These are phyloP conservation scores for Graphilbum ipis-grandicollis DNA, from an alignment of 2,329 filamentous ascomycete species.

Conservation along the genomic window DNA sequence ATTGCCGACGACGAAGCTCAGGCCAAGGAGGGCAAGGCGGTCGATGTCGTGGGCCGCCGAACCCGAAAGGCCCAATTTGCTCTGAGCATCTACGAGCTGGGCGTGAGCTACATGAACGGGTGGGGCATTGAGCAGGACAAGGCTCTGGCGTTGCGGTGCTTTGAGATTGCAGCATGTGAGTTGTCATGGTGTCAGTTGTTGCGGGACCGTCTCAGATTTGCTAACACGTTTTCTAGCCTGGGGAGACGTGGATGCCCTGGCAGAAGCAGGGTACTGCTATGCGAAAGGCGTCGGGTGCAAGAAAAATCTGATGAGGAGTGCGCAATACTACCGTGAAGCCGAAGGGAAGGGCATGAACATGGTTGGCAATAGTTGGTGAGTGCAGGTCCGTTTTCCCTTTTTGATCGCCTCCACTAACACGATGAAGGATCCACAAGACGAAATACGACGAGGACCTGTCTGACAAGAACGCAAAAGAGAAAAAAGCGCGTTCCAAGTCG, in stretches of 20 bases:
- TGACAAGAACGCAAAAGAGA: conserved; percentile 43
- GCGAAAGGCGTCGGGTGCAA: conserved; percentile 85
- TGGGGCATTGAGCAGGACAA: conserved; percentile 96
- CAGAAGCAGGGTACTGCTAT: conserved; percentile 93
- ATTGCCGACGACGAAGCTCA: conserved; percentile 66
- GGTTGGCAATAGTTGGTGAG: conserved; percentile 95
- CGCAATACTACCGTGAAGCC: conserved; percentile 75
- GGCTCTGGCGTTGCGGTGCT: conserved; percentile 70
- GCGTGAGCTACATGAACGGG: conserved; percentile 92
- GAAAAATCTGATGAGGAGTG: conserved; percentile 90
- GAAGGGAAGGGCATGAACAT: conserved; percentile 91
- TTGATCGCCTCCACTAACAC: too few species aligned
- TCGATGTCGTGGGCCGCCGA: conserved; percentile 55
- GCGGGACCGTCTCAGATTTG: background rate
- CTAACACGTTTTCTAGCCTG: conserved; percentile 35
- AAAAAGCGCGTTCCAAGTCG: conserved; percentile 60
- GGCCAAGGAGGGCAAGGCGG: conserved; percentile 40
- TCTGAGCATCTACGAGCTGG: conserved; percentile 87
- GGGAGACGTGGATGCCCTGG: conserved; percentile 88
- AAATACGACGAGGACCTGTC: conserved; percentile 62
- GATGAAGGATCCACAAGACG: conserved; percentile 75
- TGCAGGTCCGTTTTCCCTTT: too few species aligned
- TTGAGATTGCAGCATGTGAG: conserved; percentile 82
- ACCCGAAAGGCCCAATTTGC: conserved; percentile 86
- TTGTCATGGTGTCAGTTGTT: conserved; percentile 8